Conservation (phyloP, 164 flowering plant species). For the Dillenia suffruticosa region DNA sequence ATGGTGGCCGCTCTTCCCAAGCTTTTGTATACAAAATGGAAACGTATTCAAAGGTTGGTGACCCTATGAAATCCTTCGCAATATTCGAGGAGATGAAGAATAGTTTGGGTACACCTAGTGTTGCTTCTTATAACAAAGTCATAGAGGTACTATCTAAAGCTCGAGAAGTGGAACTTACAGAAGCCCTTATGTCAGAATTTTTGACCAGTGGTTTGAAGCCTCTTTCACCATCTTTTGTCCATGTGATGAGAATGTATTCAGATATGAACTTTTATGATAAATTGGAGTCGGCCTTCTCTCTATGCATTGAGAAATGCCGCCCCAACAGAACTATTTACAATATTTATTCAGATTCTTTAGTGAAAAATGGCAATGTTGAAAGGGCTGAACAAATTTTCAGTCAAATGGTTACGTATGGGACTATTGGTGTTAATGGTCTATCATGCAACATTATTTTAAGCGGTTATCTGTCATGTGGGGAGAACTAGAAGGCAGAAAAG, state of each 20-base stretch:
- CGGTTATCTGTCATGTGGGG: conserved; percentile 49
- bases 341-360: conserved; percentile 76
- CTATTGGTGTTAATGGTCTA: conserved; percentile 51
- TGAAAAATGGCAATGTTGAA: conserved; percentile 42
- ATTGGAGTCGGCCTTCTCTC: conserved; percentile 54
- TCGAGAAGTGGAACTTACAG: conserved; percentile 60
- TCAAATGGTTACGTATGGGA: conserved; percentile 47
- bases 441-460: conserved; percentile 73
- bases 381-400: conserved; percentile 72
- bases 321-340: conserved; percentile 58
- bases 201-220: conserved; percentile 65
- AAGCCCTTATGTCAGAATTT: conserved; percentile 70
- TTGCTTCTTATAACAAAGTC: conserved; percentile 69
- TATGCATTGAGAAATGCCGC: conserved; percentile 53
- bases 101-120: conserved; percentile 32
- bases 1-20: conserved; percentile 41
- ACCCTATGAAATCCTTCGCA: conserved; percentile 60
- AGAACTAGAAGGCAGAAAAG: conserved; percentile 60
- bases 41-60: conserved; percentile 58
- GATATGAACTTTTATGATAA: conserved; percentile 55
- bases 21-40: conserved; percentile 83
- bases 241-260: conserved; percentile 61
- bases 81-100: conserved; percentile 64
- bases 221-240: conserved; percentile 54
- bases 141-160: conserved; percentile 74